Conservation (phyloP, 345 rosid genomes). For the Linum usitatissimum region DNA sequence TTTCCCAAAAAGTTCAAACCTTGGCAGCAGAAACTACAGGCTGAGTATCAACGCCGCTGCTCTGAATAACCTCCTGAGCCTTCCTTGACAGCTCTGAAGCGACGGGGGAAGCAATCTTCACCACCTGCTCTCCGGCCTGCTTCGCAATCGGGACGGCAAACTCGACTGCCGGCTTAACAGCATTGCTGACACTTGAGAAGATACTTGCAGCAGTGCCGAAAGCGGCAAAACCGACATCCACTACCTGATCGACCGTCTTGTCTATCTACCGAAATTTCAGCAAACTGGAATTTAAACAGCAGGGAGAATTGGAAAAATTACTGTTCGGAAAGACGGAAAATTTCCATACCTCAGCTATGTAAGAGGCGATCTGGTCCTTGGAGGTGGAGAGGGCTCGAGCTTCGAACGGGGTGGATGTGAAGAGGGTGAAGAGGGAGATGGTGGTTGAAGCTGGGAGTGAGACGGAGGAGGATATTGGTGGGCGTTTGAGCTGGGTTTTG, state of each 20-base stretch:
- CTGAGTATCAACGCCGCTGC: conserved; percentile 65
- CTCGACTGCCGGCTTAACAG: conserved; percentile 73
- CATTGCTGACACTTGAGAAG: conserved; percentile 46
- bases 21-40: conserved; percentile 68
- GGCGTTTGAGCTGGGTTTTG: conserved; percentile 20
- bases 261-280: conserved; percentile 45
- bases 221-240: conserved; percentile 50
- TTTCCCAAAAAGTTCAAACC: conserved; percentile 24
- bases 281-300: not conserved
- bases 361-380: conserved; percentile 85
- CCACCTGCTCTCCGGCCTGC: conserved; percentile 73
- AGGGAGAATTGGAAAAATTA: not conserved
- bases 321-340: not conserved
- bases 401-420: conserved; percentile 37
- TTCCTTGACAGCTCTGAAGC: conserved; percentile 76
- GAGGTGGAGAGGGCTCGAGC: conserved; percentile 56
- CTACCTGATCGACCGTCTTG: conserved; percentile 71
- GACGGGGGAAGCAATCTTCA: conserved; percentile 76
- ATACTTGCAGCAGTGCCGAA: conserved; percentile 50
- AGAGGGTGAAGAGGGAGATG: conserved; percentile 49
- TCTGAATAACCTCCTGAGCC: conserved; percentile 81
- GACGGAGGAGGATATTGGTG: conserved; percentile 19
- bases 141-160: conserved; percentile 52
- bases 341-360: conserved; percentile 50
- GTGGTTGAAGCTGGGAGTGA: conserved; percentile 53